A percentile compares a stretch with the other conserved stretches of the same genome.
Evolutionary conservation across 495 filamentous ascomycete genomes (phyloP).

Genomic region (Barbatosphaeria neglecta): DNA sequence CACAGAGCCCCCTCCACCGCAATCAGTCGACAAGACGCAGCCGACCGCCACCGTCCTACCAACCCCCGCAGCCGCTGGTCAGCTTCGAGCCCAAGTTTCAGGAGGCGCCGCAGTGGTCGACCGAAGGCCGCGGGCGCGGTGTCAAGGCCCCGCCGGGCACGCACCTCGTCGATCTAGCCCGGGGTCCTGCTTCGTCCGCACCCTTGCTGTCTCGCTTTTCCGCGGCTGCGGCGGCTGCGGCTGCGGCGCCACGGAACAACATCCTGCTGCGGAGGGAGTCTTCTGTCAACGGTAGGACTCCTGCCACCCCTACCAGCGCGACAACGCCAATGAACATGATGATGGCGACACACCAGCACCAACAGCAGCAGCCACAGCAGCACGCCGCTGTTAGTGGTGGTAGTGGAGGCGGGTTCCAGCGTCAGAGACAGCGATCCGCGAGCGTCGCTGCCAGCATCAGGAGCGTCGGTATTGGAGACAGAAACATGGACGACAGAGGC

Average conservation of each 20-base stretch:
- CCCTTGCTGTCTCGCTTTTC: background rate
- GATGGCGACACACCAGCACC: background rate
- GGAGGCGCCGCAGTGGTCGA: slow-evolving; percentile 59
- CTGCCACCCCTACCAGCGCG: too few relatives aligned
- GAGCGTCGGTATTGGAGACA: too few relatives aligned
- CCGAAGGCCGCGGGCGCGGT: slow-evolving; percentile 51
- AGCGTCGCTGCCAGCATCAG: background rate
- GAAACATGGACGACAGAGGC: too few relatives aligned
- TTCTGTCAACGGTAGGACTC: background rate
- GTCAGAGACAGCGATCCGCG: background rate
- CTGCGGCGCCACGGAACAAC: background rate
- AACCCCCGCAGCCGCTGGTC: slow-evolving; percentile 42
- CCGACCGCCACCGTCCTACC: too few relatives aligned
- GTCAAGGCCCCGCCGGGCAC: slow-evolving; percentile 48
- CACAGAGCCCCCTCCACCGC: too few relatives aligned
- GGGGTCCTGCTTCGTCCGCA: slow-evolving; percentile 4
- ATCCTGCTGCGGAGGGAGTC: background rate
- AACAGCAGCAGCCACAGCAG: background rate
- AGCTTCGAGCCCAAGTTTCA: slow-evolving; percentile 65
- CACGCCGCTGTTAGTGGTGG: background rate
- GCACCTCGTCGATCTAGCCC: slow-evolving; percentile 49
- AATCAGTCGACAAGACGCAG: too few relatives aligned
- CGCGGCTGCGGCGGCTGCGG: background rate
- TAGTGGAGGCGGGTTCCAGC: background rate
- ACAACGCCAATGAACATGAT: too few relatives aligned